Evolutionary conservation across 179 eudicot species (phyloP).

Genomic region (Amaranthus tricolor): DNA sequence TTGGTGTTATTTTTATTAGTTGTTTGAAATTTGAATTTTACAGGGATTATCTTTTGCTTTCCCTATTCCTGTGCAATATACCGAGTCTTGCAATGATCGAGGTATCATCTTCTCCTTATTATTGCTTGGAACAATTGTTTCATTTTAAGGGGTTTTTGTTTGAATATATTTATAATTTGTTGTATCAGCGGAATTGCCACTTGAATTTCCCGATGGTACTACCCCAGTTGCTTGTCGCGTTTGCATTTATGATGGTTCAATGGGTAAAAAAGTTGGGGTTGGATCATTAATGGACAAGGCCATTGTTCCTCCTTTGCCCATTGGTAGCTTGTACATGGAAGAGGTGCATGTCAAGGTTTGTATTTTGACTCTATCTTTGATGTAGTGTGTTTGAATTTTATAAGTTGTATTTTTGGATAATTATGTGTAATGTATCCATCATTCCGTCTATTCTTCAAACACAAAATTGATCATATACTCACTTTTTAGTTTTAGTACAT

Average conservation of each 20-base stretch:
- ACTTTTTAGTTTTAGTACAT: not conserved
- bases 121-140: slow-evolving; percentile 2
- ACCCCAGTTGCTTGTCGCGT: slow-evolving; percentile 98
- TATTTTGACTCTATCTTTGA: slow-evolving; percentile 14
- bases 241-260: slow-evolving; percentile 77
- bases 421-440: not conserved
- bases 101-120: slow-evolving; percentile 40
- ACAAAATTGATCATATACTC: not conserved
- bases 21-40: slow-evolving; percentile 27
- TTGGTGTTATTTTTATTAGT: slow-evolving; percentile 12
- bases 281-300: slow-evolving; percentile 84
- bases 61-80: slow-evolving; percentile 83
- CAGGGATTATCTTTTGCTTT: slow-evolving; percentile 96
- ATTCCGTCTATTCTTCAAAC: not conserved
- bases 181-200: slow-evolving; percentile 73
- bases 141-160: not conserved
- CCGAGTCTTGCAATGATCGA: slow-evolving; percentile 71
- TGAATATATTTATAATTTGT: not conserved
- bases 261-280: slow-evolving; percentile 83
- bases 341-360: slow-evolving; percentile 90
- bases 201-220: slow-evolving; percentile 99
- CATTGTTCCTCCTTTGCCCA: slow-evolving; percentile 64
- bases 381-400: not conserved
- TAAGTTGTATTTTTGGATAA: not conserved
- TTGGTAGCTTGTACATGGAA: slow-evolving; percentile 94